Conservation (phyloP, 208 protist species). For the Herpetomonas samuelpessoai region DNA sequence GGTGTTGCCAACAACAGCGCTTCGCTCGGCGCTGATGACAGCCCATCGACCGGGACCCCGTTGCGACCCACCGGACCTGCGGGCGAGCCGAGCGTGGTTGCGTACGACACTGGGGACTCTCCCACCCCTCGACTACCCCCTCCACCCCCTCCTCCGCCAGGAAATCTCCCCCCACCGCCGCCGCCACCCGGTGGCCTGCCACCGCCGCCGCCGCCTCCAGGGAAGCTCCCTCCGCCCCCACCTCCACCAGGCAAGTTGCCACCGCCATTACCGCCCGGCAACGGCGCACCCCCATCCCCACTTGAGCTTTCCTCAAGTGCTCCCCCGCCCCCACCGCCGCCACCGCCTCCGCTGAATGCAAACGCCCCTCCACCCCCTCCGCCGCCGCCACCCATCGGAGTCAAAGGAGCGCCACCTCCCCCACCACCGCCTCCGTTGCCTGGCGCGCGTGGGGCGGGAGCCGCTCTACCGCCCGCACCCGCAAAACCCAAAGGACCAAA, state of each 20-base stretch:
- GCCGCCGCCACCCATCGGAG: constrained; percentile 16
- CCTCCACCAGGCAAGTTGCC: constrained; percentile 17
- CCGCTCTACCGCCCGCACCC: constrained; percentile 20
- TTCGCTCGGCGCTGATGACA: background rate
- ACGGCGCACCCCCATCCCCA: constrained; percentile 15
- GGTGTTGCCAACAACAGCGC: background rate
- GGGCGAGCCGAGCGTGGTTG: too few species aligned
- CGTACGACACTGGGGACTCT: background rate
- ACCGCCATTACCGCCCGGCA: constrained; percentile 4
- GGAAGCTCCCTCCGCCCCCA: constrained; percentile 13
- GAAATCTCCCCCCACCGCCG: constrained; percentile 14
- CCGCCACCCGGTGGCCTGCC: constrained; percentile 7
- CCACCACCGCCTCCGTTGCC: constrained; percentile 31
- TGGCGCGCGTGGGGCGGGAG: constrained; percentile 1
- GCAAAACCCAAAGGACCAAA: constrained; percentile 37
- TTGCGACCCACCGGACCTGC: too few species aligned
- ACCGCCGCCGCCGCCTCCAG: constrained; percentile 9
- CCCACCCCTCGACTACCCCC: constrained; percentile 10
- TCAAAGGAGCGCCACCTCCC: constrained; percentile 15
- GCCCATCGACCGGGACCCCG: too few species aligned
- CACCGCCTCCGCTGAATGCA: background rate
- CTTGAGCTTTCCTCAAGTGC: background rate
- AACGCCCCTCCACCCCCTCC: constrained; percentile 14
- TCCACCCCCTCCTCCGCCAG: constrained; percentile 30
- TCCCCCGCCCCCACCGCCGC: constrained; percentile 9